A percentile compares a stretch with the other conserved stretches of the same genome.
Evolutionary conservation across 1,139 yeast species (phyloP).

Genomic region (Zygosaccharomyces pseudobailii): DNA sequence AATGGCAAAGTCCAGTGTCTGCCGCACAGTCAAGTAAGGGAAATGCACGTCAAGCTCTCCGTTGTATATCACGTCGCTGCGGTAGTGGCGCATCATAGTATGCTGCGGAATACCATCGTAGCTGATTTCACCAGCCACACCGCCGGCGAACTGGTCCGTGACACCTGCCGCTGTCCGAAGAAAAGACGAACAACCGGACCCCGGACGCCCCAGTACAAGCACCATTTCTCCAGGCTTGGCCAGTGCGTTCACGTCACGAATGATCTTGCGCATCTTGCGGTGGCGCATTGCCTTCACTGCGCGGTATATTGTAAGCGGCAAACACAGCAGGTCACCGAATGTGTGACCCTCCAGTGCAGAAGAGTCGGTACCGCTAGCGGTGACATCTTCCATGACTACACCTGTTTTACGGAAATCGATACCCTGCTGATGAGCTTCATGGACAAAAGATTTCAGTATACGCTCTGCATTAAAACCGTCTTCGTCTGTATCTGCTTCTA

Average conservation of each 20-base stretch:
- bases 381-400: conserved; percentile 42
- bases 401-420: conserved; percentile 44
- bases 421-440: conserved; percentile 39
- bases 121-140: conserved; percentile 32
- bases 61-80: conserved; percentile 40
- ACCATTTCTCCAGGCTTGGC: conserved; percentile 40
- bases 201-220: conserved; percentile 24
- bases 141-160: conserved; percentile 34
- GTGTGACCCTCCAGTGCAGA: conserved; percentile 47
- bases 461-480: conserved; percentile 21
- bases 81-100: conserved; percentile 29
- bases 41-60: conserved; percentile 49
- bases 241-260: conserved; percentile 40
- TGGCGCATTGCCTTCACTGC: conserved; percentile 23
- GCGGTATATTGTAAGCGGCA: conserved; percentile 35
- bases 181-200: conserved; percentile 46
- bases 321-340: conserved; percentile 42
- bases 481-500: not conserved
- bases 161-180: conserved; percentile 21
- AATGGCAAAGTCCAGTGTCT: conserved; percentile 40
- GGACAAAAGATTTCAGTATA: conserved; percentile 18
- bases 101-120: conserved; percentile 42
- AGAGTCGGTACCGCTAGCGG: conserved; percentile 47
- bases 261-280: conserved; percentile 38
- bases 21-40: conserved; percentile 46